These are phyloP conservation scores for Cenococcum geophilum DNA, from an alignment of 495 filamentous ascomycete species.

Conservation along the genomic window DNA sequence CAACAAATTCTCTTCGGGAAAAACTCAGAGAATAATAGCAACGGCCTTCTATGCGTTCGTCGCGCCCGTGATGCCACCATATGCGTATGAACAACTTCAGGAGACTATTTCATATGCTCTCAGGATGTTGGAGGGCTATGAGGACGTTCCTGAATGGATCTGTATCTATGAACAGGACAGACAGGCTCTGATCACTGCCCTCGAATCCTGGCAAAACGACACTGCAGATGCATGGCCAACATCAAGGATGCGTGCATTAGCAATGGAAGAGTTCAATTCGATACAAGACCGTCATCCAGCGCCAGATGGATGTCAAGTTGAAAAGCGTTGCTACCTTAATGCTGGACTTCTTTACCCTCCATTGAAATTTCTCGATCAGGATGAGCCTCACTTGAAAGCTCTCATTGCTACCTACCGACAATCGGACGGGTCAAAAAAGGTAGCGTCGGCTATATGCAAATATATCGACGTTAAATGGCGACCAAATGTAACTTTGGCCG, in stretches of 20 bases:
- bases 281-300: neutral
- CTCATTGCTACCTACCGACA: too few species aligned
- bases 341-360: neutral
- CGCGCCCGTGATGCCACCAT: neutral
- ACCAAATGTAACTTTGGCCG: constrained; percentile 1
- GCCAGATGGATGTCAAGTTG: neutral
- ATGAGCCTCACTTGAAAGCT: too few species aligned
- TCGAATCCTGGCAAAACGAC: neutral
- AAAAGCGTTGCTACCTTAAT: neutral
- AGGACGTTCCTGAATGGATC: neutral
- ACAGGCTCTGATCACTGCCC: neutral
- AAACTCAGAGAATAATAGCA: neutral
- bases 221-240: neutral
- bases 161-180: neutral
- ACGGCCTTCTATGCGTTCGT: neutral
- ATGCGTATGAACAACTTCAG: neutral
- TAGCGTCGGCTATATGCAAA: neutral
- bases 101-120: neutral
- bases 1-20: neutral
- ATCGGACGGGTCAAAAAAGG: too few species aligned
- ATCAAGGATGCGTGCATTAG: neutral
- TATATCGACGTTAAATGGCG: neutral
- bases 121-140: neutral
- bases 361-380: too few species aligned
- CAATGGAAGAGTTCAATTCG: neutral